phyloP scores from a whole-genome alignment of 805 yeast species.

The Torulaspora delbrueckii region DNA sequence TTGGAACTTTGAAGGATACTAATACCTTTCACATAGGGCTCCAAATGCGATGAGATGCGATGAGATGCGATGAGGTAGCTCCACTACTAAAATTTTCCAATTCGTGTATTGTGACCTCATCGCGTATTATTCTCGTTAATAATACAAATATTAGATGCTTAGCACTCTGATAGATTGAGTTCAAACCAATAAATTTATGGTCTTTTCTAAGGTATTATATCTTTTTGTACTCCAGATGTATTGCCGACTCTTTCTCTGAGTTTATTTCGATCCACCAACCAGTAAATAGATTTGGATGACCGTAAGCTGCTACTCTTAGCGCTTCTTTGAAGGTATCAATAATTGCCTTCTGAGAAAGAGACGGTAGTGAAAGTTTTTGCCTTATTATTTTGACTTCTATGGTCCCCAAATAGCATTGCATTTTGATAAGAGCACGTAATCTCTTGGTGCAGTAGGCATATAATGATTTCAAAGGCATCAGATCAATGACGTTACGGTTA shows the following conservation, averaged over 20 bases:
- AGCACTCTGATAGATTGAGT: not conserved
- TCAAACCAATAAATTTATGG: not conserved
- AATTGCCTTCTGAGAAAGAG: slow-evolving; percentile 10
- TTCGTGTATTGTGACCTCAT: not conserved
- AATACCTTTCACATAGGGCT: too few species aligned
- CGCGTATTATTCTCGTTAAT: not conserved
- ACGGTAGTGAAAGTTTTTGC: slow-evolving; percentile 6
- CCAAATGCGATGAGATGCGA: not conserved
- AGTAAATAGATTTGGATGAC: slow-evolving; percentile 6
- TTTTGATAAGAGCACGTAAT: slow-evolving; percentile 11
- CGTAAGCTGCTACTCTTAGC: slow-evolving; percentile 3
- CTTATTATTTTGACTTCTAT: slow-evolving; percentile 9
- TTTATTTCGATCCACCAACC: slow-evolving; percentile 26
- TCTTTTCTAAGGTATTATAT: not conserved
- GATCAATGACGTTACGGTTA: slow-evolving; percentile 9
- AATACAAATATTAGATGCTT: not conserved
- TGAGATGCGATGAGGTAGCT: slow-evolving; percentile 8
- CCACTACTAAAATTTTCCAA: slow-evolving; percentile 6
- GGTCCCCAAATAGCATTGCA: slow-evolving; percentile 16
- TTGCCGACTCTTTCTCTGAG: slow-evolving; percentile 8
- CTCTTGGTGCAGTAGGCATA: slow-evolving; percentile 12
- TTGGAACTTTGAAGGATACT: too few species aligned
- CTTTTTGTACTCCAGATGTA: slow-evolving; percentile 15
- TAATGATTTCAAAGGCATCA: slow-evolving; percentile 9
- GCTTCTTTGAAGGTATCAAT: slow-evolving; percentile 15